phyloP scores from a whole-genome alignment of 345 rosid species.

The Cardiospermum halicacabum region DNA sequence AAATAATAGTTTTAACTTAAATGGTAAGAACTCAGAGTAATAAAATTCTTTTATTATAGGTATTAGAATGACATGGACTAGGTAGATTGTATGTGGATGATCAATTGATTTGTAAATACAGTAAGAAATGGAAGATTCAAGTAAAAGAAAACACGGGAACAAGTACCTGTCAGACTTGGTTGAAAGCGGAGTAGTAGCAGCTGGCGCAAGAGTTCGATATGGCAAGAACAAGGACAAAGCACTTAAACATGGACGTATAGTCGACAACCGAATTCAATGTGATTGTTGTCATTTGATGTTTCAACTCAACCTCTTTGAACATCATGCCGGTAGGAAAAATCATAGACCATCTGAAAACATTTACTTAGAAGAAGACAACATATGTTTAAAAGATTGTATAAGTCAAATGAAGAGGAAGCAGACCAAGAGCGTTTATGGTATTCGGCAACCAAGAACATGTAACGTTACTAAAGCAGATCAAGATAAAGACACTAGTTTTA shows the following conservation, averaged over 20 bases:
- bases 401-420: conserved; percentile 14
- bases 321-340: conserved; percentile 18
- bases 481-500: too few species aligned
- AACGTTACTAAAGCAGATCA: too few species aligned
- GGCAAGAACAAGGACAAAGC: not conserved
- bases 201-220: conserved; percentile 30
- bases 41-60: too few species aligned
- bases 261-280: conserved; percentile 38
- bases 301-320: conserved; percentile 16
- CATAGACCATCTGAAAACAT: conserved; percentile 30
- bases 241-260: conserved; percentile 32
- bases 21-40: too few species aligned
- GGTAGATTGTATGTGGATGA: too few species aligned
- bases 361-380: conserved; percentile 35
- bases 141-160: too few species aligned
- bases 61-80: too few species aligned
- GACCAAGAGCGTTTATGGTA: conserved; percentile 12
- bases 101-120: too few species aligned
- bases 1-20: too few species aligned
- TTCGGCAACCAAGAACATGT: too few species aligned
- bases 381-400: conserved; percentile 44
- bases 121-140: too few species aligned
- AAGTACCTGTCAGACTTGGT: conserved; percentile 39
- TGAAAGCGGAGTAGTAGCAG: conserved; percentile 27
- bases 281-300: conserved; percentile 25